Evolutionary conservation across 345 rosid genomes (phyloP).

Genomic region (Crucihimalaya himalaica): DNA sequence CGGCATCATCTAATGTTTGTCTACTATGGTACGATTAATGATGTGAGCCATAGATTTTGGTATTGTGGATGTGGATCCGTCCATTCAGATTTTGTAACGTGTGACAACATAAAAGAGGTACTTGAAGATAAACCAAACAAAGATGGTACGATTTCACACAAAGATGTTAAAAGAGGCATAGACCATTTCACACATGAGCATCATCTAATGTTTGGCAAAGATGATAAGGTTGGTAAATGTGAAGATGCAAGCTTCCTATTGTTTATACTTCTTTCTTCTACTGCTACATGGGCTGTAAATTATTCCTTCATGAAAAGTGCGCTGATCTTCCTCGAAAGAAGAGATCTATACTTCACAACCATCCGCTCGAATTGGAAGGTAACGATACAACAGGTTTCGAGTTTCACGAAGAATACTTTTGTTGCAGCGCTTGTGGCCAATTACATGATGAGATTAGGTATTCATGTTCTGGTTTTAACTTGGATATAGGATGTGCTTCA

Average conservation of each 20-base stretch:
- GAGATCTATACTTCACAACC: not conserved
- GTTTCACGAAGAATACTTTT: not conserved
- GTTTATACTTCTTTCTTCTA: not conserved
- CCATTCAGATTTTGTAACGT: too few species aligned
- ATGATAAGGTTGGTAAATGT: not conserved
- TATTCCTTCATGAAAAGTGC: not conserved
- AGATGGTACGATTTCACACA: too few species aligned
- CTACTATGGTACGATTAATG: too few species aligned
- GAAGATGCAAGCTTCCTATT: not conserved
- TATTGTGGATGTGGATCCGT: too few species aligned
- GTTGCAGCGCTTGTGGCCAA: not conserved
- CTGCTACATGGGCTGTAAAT: not conserved
- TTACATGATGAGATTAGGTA: not conserved
- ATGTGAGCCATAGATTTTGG: too few species aligned
- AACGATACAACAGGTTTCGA: not conserved
- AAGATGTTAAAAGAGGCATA: too few species aligned
- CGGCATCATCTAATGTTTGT: too few species aligned
- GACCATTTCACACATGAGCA: not conserved
- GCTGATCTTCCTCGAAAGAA: not conserved
- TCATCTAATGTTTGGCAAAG: too few species aligned
- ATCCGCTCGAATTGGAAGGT: not conserved
- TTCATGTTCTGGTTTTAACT: not conserved
- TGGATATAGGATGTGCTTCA: conserved; percentile 5
- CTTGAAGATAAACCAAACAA: too few species aligned
- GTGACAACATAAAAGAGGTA: too few species aligned